Evolutionary conservation across 2,329 filamentous ascomycete species (phyloP), one percentile per base, ranked within the genome.

Genomic region (Bipolaris zeicola): DNA sequence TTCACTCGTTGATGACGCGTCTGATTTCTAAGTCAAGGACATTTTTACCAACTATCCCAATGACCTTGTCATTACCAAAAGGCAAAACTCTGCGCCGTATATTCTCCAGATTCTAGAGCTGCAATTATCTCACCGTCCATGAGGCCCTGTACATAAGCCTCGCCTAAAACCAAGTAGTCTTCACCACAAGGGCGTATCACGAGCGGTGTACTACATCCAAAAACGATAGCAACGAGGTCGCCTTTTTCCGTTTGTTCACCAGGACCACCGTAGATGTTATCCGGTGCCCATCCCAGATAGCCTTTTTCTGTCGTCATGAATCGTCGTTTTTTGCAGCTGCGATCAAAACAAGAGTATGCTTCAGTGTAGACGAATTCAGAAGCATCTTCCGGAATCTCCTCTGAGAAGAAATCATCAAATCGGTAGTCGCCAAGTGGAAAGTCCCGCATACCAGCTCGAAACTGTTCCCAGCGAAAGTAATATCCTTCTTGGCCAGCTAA

Each of bases 91-190:
- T 31, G 46, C 7, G 33, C 20, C 24, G 2, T 26, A 20, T 14
- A 20, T 11, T 18, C 14, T 2, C 36, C 36, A 2, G 22, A 34
- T n/a, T 34, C 28, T 3, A 52, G 14, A 10, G 24, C n/a, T 18
- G 33, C 22, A 28, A 37, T 18, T 7, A 33, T 33, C 41, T 52
- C 50, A 13, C 50, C 50, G 10, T 52, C 41, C 50, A 52, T 46
- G 18, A 52, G 36, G 8, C 41, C 50, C 3, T 52, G 41, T 2
- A 45, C 41, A 52, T 52, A 39, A 16, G 41, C 41, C 16, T 37
- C n/a, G 18, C 50, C 50, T 10, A 52, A 10, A 26, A 49, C 22
- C 8, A 28, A 36, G 11, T 18, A 49, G 24, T 24, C 14, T 6
- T 42, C 39, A n/a, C 39, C 39, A n/a, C 24, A 5, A 26, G 39